Evolutionary conservation across 345 rosid species (phyloP), one percentile per base, ranked within the genome.

Genomic region (Sisymbrium altissimum): DNA sequence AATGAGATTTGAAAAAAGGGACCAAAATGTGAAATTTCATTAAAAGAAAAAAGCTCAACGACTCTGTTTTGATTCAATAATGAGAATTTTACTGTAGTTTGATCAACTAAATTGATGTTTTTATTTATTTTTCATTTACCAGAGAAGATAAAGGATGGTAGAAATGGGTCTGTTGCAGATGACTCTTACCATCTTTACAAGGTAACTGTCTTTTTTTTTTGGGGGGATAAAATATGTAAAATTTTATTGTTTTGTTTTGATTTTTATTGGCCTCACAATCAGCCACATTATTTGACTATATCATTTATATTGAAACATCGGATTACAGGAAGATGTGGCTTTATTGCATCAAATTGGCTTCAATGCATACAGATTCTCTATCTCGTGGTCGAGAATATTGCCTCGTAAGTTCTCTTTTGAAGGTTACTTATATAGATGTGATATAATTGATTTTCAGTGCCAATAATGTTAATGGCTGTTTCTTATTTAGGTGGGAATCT

Each of bases 281-380:
- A 52, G 13, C n/a, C 13, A 69, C 46, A 40, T 9, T 41, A 5
- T 75, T 53, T 32, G 7, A 29, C 7, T 17, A 18, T 5, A 61
- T 65, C 25, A 50, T 7, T 11, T 10, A 61, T 23, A 23, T 23
- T 23, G 9, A 55, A 32, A 45, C 7, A 46, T 29, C 30, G 19
- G n/a, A 70, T 38, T 35, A 45, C 76, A 84, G 87, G 87, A 82
- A 70, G 87, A 84, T 73, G 79, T 82, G 29, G 54, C 73, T 21
- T 32, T 78, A 33, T 60, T 84, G 75, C 83, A 84, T 57, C 72
- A 84, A 19, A 73, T 80, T 11, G 87, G 87, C 1, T 78, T 82
- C 29, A 77, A 75, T 75, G 87, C 84, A 3, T 82, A 82, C 36
- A 78, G 87, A 78, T 82, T 84, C 45, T 84, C 87, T 11, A 82